phyloP scores from a whole-genome alignment of 2,329 filamentous ascomycete genomes.

The Xylariaceae sp. region DNA sequence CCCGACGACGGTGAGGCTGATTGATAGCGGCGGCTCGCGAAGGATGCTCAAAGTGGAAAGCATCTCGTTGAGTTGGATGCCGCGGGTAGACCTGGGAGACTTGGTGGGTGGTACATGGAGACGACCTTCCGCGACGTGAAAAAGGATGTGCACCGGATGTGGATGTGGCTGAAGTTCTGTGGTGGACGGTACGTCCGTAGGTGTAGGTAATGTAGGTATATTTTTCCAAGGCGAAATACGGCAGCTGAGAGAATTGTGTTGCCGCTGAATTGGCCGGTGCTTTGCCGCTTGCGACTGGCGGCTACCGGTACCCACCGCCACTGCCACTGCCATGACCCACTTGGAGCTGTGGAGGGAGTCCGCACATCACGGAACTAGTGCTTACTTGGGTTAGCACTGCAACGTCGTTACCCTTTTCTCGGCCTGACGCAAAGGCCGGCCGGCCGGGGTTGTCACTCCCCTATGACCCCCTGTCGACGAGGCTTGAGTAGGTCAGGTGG shows the following conservation, averaged over 20 bases:
- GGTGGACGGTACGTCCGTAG: neutral
- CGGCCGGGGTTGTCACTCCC: no score
- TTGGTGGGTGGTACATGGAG: neutral
- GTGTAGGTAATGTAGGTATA: no score
- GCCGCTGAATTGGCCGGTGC: neutral
- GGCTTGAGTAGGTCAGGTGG: no score
- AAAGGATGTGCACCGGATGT: neutral
- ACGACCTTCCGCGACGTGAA: neutral
- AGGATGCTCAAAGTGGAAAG: neutral
- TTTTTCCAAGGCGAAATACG: neutral
- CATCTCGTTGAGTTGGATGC: neutral
- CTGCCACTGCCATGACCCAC: no score
- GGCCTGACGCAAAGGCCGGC: no score
- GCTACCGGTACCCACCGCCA: no score
- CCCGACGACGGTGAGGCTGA: neutral
- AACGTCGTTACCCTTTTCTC: no score
- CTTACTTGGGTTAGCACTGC: no score
- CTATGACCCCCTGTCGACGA: no score
- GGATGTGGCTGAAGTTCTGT: constrained; percentile 5
- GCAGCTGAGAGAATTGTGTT: neutral
- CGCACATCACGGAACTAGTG: no score
- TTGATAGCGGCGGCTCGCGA: neutral
- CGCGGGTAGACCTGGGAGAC: no score
- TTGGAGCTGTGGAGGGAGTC: no score
- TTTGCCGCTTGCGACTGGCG: neutral